A percentile compares a stretch with the other conserved stretches of the same genome.
Conservation (phyloP, 2,329 filamentous ascomycete genomes). For the Aspergillus uvarum region DNA sequence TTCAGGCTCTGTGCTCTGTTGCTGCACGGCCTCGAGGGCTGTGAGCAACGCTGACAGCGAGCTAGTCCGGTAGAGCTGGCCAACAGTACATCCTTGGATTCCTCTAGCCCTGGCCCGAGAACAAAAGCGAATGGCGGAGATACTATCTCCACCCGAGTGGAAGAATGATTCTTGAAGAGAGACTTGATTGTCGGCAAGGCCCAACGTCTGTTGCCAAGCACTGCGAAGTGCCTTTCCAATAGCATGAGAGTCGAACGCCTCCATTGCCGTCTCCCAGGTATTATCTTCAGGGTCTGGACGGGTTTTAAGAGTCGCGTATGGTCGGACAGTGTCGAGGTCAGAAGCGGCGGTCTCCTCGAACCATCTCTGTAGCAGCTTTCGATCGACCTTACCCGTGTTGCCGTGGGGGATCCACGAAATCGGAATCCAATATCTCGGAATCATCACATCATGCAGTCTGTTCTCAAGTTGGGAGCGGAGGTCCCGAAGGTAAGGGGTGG, state of each 20-base stretch:
- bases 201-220: background rate
- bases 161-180: background rate
- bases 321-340: background rate
- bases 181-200: background rate
- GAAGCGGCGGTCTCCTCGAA: background rate
- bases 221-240: background rate
- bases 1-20: background rate
- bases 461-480: background rate
- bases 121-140: background rate
- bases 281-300: background rate
- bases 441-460: background rate
- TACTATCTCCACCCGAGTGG: background rate
- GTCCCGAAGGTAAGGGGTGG: background rate
- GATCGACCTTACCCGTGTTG: background rate
- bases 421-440: background rate
- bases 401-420: background rate
- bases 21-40: background rate
- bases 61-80: background rate
- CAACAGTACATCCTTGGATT: background rate
- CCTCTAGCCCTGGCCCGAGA: background rate
- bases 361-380: background rate
- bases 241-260: background rate
- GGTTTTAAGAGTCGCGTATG: background rate
- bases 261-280: background rate
- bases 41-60: background rate